phyloP scores from a whole-genome alignment of 345 rosid species.

The Draba incana region DNA sequence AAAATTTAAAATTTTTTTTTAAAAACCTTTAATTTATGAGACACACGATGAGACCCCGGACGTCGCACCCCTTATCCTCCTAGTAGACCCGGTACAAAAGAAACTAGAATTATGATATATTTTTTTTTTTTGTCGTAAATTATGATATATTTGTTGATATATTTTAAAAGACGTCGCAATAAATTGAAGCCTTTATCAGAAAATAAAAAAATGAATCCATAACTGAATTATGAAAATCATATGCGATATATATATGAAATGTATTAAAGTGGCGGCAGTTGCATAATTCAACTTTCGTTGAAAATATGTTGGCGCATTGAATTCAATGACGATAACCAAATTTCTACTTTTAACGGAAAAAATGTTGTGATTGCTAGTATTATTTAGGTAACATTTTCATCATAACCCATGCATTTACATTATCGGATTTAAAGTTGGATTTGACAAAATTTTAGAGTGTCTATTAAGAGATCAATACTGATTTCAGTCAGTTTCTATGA shows the following conservation, averaged over 20 bases:
- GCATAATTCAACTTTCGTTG: not conserved
- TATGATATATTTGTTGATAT: not conserved
- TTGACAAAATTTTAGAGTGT: no score
- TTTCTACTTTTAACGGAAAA: not conserved
- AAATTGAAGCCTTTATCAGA: not conserved
- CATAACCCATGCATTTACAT: no score
- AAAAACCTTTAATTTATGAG: no score
- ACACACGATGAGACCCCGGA: no score
- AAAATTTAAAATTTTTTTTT: no score
- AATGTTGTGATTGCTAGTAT: not conserved
- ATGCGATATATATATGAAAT: not conserved
- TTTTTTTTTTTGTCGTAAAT: no score
- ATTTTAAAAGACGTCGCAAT: not conserved
- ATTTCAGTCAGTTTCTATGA: no score
- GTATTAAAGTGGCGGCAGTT: conserved; percentile 7
- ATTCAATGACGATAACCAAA: not conserved
- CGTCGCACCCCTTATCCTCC: no score
- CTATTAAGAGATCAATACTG: no score
- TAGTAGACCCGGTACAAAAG: not conserved
- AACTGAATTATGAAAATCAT: not conserved
- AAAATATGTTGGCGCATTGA: conserved; percentile 1
- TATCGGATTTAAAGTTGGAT: no score
- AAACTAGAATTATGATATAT: not conserved
- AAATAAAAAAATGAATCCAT: no score
- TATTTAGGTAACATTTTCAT: no score